Evolutionary conservation across 2,329 filamentous ascomycete genomes (phyloP).

Genomic region (Pseudogymnoascus sp.): DNA sequence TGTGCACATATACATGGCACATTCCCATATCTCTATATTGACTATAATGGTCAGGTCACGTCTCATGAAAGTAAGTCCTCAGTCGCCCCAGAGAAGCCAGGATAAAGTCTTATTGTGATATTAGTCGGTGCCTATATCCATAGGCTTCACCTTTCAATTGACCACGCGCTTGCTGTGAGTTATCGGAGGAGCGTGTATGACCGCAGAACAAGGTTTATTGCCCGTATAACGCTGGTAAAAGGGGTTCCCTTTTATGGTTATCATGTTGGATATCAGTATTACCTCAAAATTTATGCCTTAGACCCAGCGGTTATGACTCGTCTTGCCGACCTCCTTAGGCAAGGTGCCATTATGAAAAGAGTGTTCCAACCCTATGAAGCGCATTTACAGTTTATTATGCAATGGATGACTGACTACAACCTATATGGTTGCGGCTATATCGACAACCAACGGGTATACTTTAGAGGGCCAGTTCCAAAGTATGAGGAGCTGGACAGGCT

Average conservation of each 20-base stretch:
- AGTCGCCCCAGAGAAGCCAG: background rate
- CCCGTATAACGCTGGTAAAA: conserved; percentile 85
- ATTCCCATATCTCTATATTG: conserved; percentile 91
- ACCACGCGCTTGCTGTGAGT: conserved; percentile 79
- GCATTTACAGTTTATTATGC: conserved; percentile 83
- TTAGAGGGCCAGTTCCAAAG: conserved; percentile 68
- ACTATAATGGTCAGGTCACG: conserved; percentile 66
- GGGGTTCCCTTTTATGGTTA: conserved; percentile 95
- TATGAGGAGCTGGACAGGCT: conserved; percentile 53
- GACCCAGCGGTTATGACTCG: conserved; percentile 84
- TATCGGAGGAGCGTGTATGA: conserved; percentile 71
- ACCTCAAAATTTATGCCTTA: conserved; percentile 89
- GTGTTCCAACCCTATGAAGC: conserved; percentile 89
- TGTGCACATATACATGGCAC: conserved; percentile 94
- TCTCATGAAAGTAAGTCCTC: conserved; percentile 57
- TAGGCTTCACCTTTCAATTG: conserved; percentile 76
- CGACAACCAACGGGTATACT: conserved; percentile 61
- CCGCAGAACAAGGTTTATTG: conserved; percentile 67
- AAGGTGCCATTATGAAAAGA: conserved; percentile 78
- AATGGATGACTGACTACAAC: conserved; percentile 99
- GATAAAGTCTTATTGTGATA: conserved; percentile 14
- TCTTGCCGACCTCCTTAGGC: conserved; percentile 76
- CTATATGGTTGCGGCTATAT: conserved; percentile 90
- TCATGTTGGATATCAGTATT: conserved; percentile 83
- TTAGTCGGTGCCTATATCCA: conserved; percentile 70